phyloP scores from a whole-genome alignment of 768 basidiomycete genomes.

The Auricularia sp. region DNA sequence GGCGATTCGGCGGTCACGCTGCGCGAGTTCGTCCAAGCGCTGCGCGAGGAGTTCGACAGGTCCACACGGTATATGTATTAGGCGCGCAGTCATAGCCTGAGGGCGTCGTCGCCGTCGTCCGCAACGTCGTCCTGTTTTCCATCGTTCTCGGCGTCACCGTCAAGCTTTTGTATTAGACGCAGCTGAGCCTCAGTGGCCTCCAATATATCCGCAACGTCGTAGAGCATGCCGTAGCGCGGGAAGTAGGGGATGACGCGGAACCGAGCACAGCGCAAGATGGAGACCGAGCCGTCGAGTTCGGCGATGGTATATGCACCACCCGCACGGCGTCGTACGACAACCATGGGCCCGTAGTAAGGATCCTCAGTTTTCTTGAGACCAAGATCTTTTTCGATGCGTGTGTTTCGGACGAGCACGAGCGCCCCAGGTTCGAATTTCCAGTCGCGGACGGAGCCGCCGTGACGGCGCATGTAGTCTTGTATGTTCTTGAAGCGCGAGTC shows the following conservation, averaged over 20 bases:
- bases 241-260: background rate
- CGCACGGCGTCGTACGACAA: background rate
- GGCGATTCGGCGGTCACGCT: no score
- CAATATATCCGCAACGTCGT: background rate
- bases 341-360: background rate
- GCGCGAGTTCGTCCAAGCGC: no score
- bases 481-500: background rate
- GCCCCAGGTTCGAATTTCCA: background rate
- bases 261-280: background rate
- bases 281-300: background rate
- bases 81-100: no score
- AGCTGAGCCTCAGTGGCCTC: background rate
- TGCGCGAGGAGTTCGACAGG: no score
- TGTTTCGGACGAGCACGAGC: background rate
- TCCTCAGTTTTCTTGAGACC: background rate
- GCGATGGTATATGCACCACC: conserved; percentile 1
- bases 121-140: no score
- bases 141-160: background rate
- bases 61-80: no score
- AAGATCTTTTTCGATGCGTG: background rate
- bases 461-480: background rate
- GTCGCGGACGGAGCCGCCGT: background rate
- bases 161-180: background rate
- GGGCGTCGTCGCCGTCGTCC: no score
- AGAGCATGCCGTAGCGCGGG: background rate